Evolutionary conservation across 345 rosid genomes (phyloP).

Genomic region (Zanthoxylum bungeanum): DNA sequence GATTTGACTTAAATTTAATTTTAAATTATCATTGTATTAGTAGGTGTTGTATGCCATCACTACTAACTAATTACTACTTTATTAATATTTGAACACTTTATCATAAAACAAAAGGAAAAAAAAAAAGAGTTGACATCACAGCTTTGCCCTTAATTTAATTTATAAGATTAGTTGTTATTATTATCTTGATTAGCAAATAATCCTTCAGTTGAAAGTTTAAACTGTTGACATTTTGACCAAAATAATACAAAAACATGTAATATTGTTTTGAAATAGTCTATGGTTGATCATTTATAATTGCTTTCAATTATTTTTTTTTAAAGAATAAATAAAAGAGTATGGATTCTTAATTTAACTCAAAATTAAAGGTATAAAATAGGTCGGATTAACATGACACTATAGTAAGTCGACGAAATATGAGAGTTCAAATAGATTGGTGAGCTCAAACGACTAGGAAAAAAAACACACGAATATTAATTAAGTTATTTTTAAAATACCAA

Average conservation of each 20-base stretch:
- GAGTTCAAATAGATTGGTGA: background rate
- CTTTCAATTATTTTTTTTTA: background rate
- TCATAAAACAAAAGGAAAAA: background rate
- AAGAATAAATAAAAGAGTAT: too few species aligned
- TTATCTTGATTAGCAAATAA: background rate
- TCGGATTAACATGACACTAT: background rate
- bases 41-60: slow-evolving; percentile 11
- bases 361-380: background rate
- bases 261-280: background rate
- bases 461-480: too few species aligned
- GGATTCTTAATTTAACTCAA: too few species aligned
- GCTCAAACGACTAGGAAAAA: too few species aligned
- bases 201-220: background rate
- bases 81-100: background rate
- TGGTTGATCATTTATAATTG: background rate
- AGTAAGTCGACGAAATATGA: rapidly evolving
- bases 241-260: too few species aligned
- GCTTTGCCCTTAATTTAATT: background rate
- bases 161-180: background rate
- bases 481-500: too few species aligned
- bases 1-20: background rate
- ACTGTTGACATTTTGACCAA: background rate
- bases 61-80: slow-evolving; percentile 3
- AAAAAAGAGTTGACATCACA: background rate
- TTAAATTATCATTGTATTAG: background rate